phyloP scores from a whole-genome alignment of 306 rosid species.

The Cicer yamashitae region DNA sequence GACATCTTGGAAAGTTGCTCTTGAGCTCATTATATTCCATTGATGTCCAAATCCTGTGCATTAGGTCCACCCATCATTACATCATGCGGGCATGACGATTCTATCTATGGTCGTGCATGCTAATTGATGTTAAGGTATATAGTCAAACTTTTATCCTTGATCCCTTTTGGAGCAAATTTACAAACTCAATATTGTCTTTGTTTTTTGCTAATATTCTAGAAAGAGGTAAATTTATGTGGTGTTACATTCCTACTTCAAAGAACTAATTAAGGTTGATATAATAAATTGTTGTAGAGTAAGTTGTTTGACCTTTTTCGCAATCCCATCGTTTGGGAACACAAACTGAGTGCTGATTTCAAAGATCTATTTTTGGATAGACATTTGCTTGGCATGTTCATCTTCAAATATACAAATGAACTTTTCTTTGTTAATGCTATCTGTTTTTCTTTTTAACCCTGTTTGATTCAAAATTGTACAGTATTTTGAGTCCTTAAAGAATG shows the following conservation, averaged over 20 bases:
- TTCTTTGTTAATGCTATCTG: slow-evolving; percentile 10
- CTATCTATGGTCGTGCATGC: slow-evolving; percentile 23
- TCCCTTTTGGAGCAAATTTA: slow-evolving; percentile 28
- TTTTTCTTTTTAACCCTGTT: background rate
- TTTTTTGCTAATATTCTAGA: slow-evolving; percentile 12
- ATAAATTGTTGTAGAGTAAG: background rate
- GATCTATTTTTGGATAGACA: slow-evolving; percentile 22
- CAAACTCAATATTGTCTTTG: slow-evolving; percentile 12
- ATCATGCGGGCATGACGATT: slow-evolving; percentile 32
- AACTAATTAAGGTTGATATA: slow-evolving; percentile 26
- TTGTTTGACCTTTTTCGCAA: slow-evolving; percentile 23
- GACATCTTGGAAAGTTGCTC: slow-evolving; percentile 35
- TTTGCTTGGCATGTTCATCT: slow-evolving; percentile 34
- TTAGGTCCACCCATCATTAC: slow-evolving; percentile 31
- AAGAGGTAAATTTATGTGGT: background rate
- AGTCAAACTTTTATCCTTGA: slow-evolving; percentile 25
- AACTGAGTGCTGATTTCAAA: slow-evolving; percentile 12
- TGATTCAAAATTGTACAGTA: slow-evolving; percentile 13
- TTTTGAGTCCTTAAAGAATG: slow-evolving; percentile 4
- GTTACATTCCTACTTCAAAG: background rate
- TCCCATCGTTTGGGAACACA: slow-evolving; percentile 21
- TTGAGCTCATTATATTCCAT: slow-evolving; percentile 35
- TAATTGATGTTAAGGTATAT: slow-evolving; percentile 36
- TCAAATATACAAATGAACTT: background rate
- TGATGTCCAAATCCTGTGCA: slow-evolving; percentile 35